Conservation (phyloP, 1,284 basidiomycete genomes). For the Leccinum solheimii region DNA sequence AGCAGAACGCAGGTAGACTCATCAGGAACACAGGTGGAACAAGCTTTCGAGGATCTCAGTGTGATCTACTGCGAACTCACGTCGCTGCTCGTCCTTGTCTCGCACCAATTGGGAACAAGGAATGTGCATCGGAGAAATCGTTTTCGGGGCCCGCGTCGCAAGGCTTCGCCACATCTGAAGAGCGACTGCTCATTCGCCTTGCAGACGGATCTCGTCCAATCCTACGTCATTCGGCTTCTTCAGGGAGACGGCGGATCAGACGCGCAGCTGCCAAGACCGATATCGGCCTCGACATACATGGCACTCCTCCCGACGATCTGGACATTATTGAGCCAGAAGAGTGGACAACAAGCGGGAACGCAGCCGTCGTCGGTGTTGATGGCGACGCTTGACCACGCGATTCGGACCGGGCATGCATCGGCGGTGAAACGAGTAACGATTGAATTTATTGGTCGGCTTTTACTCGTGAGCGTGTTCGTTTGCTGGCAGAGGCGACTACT, state of each 20-base stretch:
- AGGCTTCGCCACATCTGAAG: slow-evolving; percentile 8
- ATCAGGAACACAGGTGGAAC: slow-evolving; percentile 47
- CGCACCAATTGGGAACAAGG: slow-evolving; percentile 20
- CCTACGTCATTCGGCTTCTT: slow-evolving; percentile 65
- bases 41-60: slow-evolving; percentile 68
- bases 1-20: slow-evolving; percentile 2
- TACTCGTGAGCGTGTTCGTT: slow-evolving; percentile 52
- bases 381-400: slow-evolving; percentile 60
- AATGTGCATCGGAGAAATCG: slow-evolving; percentile 11
- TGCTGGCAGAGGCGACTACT: not conserved
- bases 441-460: slow-evolving; percentile 69
- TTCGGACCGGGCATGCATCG: slow-evolving; percentile 53
- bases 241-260: slow-evolving; percentile 49
- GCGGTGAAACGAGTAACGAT: slow-evolving; percentile 62
- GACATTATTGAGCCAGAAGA: slow-evolving; percentile 63
- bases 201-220: slow-evolving; percentile 57
- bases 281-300: slow-evolving; percentile 65
- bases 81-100: slow-evolving; percentile 58
- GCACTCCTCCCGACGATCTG: slow-evolving; percentile 82
- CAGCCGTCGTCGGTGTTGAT: slow-evolving; percentile 41
- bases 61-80: slow-evolving; percentile 76
- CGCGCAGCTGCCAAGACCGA: slow-evolving; percentile 43
- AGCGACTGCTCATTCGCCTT: slow-evolving; percentile 30
- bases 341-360: slow-evolving; percentile 24
- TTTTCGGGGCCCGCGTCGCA: slow-evolving; percentile 7